phyloP scores from a whole-genome alignment of 1,284 basidiomycete species.

The Macrocybe sp. region DNA sequence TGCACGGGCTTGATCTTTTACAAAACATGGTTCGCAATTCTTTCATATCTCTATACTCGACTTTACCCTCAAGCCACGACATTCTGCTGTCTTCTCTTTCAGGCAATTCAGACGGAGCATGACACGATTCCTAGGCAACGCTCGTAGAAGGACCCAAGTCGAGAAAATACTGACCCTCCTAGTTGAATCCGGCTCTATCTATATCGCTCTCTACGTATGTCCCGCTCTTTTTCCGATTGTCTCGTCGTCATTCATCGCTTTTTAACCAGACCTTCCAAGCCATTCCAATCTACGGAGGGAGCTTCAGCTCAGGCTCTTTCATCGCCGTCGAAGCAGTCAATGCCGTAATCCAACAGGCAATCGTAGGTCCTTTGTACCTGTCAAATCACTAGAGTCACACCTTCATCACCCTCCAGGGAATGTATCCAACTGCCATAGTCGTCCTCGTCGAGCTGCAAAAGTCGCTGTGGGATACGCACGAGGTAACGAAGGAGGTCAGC shows the following conservation, averaged over 20 bases:
- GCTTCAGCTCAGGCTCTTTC: constrained; percentile 13
- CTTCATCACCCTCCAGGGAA: constrained; percentile 14
- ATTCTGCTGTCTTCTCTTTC: neutral
- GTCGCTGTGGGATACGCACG: constrained; percentile 19
- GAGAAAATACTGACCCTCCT: constrained; percentile 22
- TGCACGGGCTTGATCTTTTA: constrained; percentile 23
- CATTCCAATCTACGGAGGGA: constrained; percentile 22
- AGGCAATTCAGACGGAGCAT: constrained; percentile 21
- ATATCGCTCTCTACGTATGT: constrained; percentile 22
- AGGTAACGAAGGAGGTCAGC: neutral
- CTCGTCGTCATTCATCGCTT: neutral
- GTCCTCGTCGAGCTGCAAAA: constrained; percentile 24
- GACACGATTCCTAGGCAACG: constrained; percentile 17
- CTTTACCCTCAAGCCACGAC: neutral
- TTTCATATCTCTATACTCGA: too few relatives aligned
- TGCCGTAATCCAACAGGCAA: constrained; percentile 24
- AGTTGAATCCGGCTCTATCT: constrained; percentile 23
- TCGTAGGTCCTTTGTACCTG: constrained; percentile 11
- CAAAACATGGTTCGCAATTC: constrained; percentile 18
- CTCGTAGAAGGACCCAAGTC: constrained; percentile 18
- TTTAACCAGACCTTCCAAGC: constrained; percentile 22
- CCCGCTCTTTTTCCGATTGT: neutral
- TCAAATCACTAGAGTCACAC: neutral
- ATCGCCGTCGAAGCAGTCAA: constrained; percentile 22
- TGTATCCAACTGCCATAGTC: constrained; percentile 25